A percentile compares a stretch with the other conserved stretches of the same genome.
These are phyloP conservation scores for Nemania sp. DNA, from an alignment of 2,329 filamentous ascomycete species.

Conservation along the genomic window DNA sequence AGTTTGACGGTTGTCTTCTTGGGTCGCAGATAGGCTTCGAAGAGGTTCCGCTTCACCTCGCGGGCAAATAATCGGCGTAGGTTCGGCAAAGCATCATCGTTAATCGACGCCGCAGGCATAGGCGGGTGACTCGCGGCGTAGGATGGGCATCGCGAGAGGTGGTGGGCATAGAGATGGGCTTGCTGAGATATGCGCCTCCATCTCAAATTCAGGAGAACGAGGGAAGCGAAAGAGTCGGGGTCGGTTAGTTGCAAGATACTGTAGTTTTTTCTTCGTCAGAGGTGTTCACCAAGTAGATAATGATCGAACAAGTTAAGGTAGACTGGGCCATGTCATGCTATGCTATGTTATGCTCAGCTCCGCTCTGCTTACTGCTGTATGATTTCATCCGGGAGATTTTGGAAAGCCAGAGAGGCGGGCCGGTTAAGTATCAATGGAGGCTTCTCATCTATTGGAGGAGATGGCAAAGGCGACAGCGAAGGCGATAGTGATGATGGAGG, in stretches of 20 bases:
- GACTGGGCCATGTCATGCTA: conserved; percentile 19
- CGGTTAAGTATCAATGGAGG: conserved; percentile 21
- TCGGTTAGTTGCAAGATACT: conserved; percentile 72
- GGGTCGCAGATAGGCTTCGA: conserved; percentile 80
- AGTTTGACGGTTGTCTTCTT: conserved; percentile 79
- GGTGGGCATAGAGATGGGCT: conserved; percentile 71
- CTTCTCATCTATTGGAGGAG: conserved; percentile 35
- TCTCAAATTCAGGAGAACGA: conserved; percentile 73
- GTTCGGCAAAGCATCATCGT: conserved; percentile 64
- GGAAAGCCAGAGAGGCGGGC: conserved; percentile 58
- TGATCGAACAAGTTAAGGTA: conserved; percentile 20
- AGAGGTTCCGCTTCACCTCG: conserved; percentile 81
- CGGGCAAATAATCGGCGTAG: conserved; percentile 75
- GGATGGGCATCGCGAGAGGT: conserved; percentile 71
- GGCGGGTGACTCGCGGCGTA: conserved; percentile 63
- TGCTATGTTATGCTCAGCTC: no score
- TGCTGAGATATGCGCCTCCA: conserved; percentile 74
- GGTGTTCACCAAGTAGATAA: background rate
- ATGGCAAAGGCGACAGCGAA: conserved; percentile 15
- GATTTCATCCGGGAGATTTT: conserved; percentile 74
- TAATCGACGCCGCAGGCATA: conserved; percentile 52
- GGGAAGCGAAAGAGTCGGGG: conserved; percentile 74
- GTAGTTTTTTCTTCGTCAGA: conserved; percentile 37
- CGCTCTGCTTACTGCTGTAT: conserved; percentile 69
- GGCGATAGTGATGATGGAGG: conserved; percentile 1